A percentile compares a stretch with the other conserved stretches of the same genome.
phyloP scores from a whole-genome alignment of 164 flowering plant genomes.

The Amborella trichopoda region DNA sequence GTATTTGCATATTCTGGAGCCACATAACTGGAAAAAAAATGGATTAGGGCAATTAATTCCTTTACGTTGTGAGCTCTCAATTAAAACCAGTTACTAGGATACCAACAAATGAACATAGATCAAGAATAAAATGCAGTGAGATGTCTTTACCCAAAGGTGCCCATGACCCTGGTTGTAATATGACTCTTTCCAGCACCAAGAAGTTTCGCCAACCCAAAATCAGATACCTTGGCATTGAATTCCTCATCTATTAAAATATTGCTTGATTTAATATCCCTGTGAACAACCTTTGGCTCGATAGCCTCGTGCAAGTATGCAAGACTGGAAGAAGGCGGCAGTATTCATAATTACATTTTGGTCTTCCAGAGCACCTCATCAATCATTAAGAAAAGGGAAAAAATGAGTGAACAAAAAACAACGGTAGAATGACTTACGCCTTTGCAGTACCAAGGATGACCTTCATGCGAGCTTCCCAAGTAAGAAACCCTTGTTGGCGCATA shows the following conservation, averaged over 20 bases:
- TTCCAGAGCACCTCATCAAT: no score
- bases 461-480: conserved; percentile 87
- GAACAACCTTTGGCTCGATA: conserved; percentile 86
- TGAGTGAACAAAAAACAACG: neutral
- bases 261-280: conserved; percentile 86
- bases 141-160: conserved; percentile 88
- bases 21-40: conserved; percentile 45
- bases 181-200: conserved; percentile 85
- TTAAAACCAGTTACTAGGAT: no score
- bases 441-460: conserved; percentile 85
- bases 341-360: no score
- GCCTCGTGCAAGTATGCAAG: conserved; percentile 89
- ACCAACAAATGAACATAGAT: neutral
- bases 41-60: no score
- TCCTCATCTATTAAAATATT: conserved; percentile 77
- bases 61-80: no score
- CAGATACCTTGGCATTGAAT: conserved; percentile 80
- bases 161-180: conserved; percentile 87
- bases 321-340: no score
- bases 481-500: conserved; percentile 65
- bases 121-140: no score
- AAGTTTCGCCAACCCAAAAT: conserved; percentile 87
- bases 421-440: conserved; percentile 51
- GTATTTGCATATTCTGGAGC: conserved; percentile 94
- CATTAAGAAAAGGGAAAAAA: no score